A percentile compares a stretch with the other conserved stretches of the same genome.
Evolutionary conservation across 768 basidiomycete genomes (phyloP).

Genomic region (Rossbeevera mucosa): DNA sequence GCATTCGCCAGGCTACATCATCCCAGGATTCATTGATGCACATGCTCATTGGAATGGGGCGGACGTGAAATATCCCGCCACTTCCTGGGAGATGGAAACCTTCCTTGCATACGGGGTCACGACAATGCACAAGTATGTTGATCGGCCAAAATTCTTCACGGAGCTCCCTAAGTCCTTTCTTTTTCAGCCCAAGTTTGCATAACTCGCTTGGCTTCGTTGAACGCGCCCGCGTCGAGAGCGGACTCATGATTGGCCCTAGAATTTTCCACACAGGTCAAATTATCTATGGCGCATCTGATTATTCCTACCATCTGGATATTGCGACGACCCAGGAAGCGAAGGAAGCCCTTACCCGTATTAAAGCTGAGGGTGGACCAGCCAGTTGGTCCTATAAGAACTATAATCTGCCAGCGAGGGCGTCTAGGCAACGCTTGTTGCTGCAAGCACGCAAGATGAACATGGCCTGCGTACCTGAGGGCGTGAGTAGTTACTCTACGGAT

Average conservation of each 20-base stretch:
- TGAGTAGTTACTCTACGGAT: conserved; percentile 21
- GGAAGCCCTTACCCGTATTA: conserved; percentile 63
- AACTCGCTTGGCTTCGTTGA: conserved; percentile 61
- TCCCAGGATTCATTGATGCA: conserved; percentile 72
- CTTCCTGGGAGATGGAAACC: conserved; percentile 70
- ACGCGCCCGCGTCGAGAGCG: conserved; percentile 64
- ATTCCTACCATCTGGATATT: conserved; percentile 64
- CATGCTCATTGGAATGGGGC: conserved; percentile 73
- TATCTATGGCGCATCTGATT: conserved; percentile 42
- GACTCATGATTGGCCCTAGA: conserved; percentile 63
- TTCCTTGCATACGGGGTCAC: conserved; percentile 77
- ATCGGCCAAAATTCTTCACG: background rate
- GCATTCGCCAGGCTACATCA: conserved; percentile 46
- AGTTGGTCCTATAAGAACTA: conserved; percentile 79
- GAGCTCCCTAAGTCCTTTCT: background rate
- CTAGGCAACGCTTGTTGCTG: conserved; percentile 59
- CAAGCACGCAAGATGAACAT: conserved; percentile 60
- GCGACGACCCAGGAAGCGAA: conserved; percentile 56
- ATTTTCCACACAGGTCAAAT: conserved; percentile 67
- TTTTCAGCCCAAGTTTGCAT: conserved; percentile 55
- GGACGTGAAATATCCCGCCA: conserved; percentile 48
- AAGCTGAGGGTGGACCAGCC: conserved; percentile 65
- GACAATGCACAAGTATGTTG: conserved; percentile 65
- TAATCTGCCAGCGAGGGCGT: conserved; percentile 62
- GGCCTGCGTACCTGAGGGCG: conserved; percentile 71